phyloP scores from a whole-genome alignment of 208 protist genomes.

The Naegleria fowleri region DNA sequence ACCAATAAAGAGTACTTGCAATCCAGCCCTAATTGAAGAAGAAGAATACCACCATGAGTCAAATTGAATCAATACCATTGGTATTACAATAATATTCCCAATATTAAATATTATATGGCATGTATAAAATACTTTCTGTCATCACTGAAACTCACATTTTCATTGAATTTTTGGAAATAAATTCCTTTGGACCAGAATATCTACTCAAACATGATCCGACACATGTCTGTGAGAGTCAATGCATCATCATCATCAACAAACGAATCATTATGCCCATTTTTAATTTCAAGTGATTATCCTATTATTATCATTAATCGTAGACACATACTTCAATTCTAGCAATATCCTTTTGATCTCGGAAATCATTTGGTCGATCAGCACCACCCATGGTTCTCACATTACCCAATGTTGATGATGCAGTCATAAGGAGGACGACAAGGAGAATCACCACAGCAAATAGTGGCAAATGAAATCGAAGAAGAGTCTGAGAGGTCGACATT shows the following conservation, averaged over 20 bases:
- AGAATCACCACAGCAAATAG: too few species aligned
- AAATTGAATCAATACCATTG: background rate
- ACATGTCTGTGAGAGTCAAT: too few species aligned
- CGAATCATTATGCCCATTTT: too few species aligned
- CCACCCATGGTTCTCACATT: background rate
- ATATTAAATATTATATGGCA: too few species aligned
- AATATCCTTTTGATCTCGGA: background rate
- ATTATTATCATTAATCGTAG: background rate
- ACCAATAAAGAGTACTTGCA: background rate
- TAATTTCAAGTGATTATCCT: too few species aligned
- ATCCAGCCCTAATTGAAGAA: background rate
- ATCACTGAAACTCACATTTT: background rate
- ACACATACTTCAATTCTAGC: conserved; percentile 14
- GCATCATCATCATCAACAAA: too few species aligned
- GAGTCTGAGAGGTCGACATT: too few species aligned
- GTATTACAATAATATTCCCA: too few species aligned
- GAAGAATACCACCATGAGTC: background rate
- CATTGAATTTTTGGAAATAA: background rate
- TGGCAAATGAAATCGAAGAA: too few species aligned
- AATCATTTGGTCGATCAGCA: background rate
- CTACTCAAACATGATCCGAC: background rate
- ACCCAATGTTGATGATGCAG: background rate
- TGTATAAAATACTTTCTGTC: too few species aligned
- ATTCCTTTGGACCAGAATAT: background rate
- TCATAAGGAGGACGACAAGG: background rate